These are phyloP conservation scores for Aureobasidium sp. DNA, from an alignment of 2,329 filamentous ascomycete species.

Conservation along the genomic window DNA sequence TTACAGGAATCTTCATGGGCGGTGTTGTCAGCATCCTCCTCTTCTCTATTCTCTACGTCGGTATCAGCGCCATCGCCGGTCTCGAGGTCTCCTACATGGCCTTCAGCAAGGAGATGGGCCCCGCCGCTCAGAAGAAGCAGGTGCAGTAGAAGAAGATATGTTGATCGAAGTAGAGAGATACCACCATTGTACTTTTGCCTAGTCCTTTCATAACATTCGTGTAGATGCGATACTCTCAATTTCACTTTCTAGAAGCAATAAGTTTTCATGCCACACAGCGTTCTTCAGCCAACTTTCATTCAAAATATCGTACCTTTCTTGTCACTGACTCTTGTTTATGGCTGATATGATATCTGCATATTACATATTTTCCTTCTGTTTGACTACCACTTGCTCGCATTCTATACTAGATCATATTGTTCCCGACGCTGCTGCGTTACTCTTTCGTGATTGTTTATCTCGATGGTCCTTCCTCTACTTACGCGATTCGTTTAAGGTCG, in stretches of 20 bases:
- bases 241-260: not conserved
- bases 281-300: too few species aligned
- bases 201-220: not conserved
- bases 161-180: not conserved
- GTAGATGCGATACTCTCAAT: not conserved
- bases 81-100: conserved; percentile 87
- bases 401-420: too few species aligned
- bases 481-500: too few species aligned
- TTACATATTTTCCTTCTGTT: too few species aligned
- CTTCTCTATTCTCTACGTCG: conserved; percentile 69
- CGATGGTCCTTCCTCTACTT: too few species aligned
- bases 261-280: not conserved
- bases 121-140: conserved; percentile 73
- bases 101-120: conserved; percentile 93
- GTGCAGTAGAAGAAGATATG: conserved; percentile 22
- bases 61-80: conserved; percentile 65
- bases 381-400: too few species aligned
- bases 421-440: too few species aligned
- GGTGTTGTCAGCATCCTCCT: conserved; percentile 63
- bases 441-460: too few species aligned
- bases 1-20: conserved; percentile 77
- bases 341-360: too few species aligned
- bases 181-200: conserved; percentile 4
- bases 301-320: too few species aligned
- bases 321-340: too few species aligned